phyloP scores from a whole-genome alignment of 2,329 filamentous ascomycete species.

The Diplodia corticola region DNA sequence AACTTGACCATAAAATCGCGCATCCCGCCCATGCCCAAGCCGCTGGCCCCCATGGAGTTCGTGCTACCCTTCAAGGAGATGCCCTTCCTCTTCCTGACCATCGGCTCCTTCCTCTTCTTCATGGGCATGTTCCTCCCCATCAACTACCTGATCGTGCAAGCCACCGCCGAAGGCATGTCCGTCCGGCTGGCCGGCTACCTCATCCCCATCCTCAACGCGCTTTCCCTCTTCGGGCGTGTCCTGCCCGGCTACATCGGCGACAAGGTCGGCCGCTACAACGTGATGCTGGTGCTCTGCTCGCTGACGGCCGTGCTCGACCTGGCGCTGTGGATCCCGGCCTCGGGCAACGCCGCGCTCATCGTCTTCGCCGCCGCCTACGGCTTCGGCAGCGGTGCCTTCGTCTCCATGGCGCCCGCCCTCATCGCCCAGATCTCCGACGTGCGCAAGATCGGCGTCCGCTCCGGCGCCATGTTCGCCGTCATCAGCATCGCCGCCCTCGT shows the following conservation, averaged over 20 bases:
- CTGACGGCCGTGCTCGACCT: slow-evolving; percentile 54
- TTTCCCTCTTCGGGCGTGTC: slow-evolving; percentile 52
- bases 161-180: slow-evolving; percentile 50
- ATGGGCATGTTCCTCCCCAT: slow-evolving; percentile 62
- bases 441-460: slow-evolving; percentile 67
- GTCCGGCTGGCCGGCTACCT: slow-evolving; percentile 54
- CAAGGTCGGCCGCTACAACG: slow-evolving; percentile 55
- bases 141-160: slow-evolving; percentile 50
- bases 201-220: slow-evolving; percentile 55
- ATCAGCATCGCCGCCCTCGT: slow-evolving; percentile 65
- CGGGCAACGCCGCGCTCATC: slow-evolving; percentile 58
- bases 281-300: slow-evolving; percentile 47
- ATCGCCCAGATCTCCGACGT: slow-evolving; percentile 72
- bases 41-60: slow-evolving; percentile 36
- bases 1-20: slow-evolving; percentile 53
- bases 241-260: slow-evolving; percentile 57
- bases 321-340: slow-evolving; percentile 55
- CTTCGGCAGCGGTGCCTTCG: slow-evolving; percentile 67
- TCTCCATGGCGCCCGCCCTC: slow-evolving; percentile 62
- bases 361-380: slow-evolving; percentile 69
- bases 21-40: slow-evolving; percentile 39
- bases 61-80: slow-evolving; percentile 34
- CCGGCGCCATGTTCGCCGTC: slow-evolving; percentile 63
- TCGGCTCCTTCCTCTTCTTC: slow-evolving; percentile 47
- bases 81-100: slow-evolving; percentile 35